phyloP scores from a whole-genome alignment of 2,329 filamentous ascomycete species.

The Aspergillus thermomutatus region DNA sequence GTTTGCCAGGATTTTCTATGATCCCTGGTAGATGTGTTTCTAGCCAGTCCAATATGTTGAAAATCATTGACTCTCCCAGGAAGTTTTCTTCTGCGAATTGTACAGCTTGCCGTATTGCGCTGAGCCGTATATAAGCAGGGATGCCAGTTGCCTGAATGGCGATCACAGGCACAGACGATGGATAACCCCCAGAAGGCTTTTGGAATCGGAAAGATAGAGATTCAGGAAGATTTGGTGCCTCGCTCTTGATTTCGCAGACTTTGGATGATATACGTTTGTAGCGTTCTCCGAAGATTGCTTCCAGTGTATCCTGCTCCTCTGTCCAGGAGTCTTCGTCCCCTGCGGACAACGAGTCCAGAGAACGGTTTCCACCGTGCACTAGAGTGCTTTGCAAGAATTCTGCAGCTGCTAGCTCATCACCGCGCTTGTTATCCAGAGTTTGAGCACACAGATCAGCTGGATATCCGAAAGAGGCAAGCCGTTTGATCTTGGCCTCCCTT shows the following conservation, averaged over 20 bases:
- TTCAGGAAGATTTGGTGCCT: slow-evolving; percentile 44
- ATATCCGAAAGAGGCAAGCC: slow-evolving; percentile 79
- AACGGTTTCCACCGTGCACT: slow-evolving; percentile 43
- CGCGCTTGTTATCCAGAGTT: slow-evolving; percentile 65
- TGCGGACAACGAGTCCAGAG: slow-evolving; percentile 12
- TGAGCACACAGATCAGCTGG: slow-evolving; percentile 78
- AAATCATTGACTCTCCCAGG: slow-evolving; percentile 84
- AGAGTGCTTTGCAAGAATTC: slow-evolving; percentile 73
- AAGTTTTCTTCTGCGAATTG: slow-evolving; percentile 67
- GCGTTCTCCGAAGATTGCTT: slow-evolving; percentile 78
- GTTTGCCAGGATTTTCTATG: slow-evolving; percentile 75
- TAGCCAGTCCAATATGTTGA: slow-evolving; percentile 85
- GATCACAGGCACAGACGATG: slow-evolving; percentile 64
- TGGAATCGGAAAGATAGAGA: slow-evolving; percentile 63
- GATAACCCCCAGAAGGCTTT: slow-evolving; percentile 68
- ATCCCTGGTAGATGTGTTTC: slow-evolving; percentile 80
- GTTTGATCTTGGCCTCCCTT: slow-evolving; percentile 76
- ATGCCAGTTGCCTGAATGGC: slow-evolving; percentile 65
- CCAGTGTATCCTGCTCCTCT: slow-evolving; percentile 78
- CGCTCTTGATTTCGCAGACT: slow-evolving; percentile 68
- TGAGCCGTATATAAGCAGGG: slow-evolving; percentile 90
- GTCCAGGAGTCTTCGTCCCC: slow-evolving; percentile 64
- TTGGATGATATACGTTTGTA: slow-evolving; percentile 60
- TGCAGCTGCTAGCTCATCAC: slow-evolving; percentile 74
- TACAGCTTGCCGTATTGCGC: slow-evolving; percentile 74